These are phyloP conservation scores for Quillaja saponaria DNA, from an alignment of 306 rosid genomes.

Conservation along the genomic window DNA sequence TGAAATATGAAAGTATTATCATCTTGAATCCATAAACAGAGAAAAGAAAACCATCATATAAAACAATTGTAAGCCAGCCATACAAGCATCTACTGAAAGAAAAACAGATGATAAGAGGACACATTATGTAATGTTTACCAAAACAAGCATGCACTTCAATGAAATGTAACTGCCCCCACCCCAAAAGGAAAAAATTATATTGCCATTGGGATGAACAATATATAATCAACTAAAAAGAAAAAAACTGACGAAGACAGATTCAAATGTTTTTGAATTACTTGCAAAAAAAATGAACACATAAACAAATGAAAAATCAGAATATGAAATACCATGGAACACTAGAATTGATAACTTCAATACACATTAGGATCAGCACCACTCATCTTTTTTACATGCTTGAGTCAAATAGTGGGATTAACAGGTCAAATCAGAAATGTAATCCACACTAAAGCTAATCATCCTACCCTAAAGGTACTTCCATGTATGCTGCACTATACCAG, in stretches of 20 bases:
- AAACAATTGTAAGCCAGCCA: conserved; percentile 9
- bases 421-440: too few relatives aligned
- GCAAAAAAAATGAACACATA: too few relatives aligned
- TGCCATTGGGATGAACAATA: not conserved
- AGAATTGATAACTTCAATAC: not conserved
- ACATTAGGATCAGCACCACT: not conserved
- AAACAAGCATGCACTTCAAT: conserved; percentile 12
- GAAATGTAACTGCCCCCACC: conserved; percentile 10
- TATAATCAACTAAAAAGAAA: not conserved
- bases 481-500: too few relatives aligned
- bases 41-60: conserved; percentile 14
- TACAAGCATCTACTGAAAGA: not conserved
- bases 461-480: too few relatives aligned
- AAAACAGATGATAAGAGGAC: too few relatives aligned
- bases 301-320: too few relatives aligned
- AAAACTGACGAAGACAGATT: not conserved
- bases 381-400: too few relatives aligned
- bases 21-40: conserved; percentile 10
- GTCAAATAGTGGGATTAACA: too few relatives aligned
- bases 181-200: conserved; percentile 7
- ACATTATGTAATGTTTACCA: not conserved
- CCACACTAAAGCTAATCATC: too few relatives aligned
- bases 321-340: too few relatives aligned
- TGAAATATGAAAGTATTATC: conserved; percentile 20
- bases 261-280: not conserved